A percentile compares a stretch with the other conserved stretches of the same genome.
Evolutionary conservation across 2,329 filamentous ascomycete species (phyloP).

Genomic region (Triangularia setosa): DNA sequence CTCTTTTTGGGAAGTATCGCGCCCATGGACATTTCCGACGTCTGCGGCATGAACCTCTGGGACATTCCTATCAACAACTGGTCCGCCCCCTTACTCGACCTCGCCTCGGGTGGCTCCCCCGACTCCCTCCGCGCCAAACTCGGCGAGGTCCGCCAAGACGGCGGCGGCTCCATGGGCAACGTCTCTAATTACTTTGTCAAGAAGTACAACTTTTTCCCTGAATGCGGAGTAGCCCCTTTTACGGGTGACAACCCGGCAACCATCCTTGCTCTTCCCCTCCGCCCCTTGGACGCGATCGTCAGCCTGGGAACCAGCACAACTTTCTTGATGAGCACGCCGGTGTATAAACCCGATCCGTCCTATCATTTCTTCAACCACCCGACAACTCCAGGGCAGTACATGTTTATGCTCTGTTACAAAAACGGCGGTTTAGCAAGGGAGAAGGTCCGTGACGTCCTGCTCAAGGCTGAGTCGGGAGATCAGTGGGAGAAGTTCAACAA

Average conservation of each 20-base stretch:
- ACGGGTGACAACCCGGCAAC: conserved; percentile 96
- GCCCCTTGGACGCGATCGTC: conserved; percentile 87
- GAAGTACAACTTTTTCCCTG: conserved; percentile 70
- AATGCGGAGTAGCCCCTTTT: conserved; percentile 77
- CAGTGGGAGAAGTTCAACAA: conserved; percentile 81
- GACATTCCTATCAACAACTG: conserved; percentile 73
- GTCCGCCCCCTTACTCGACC: conserved; percentile 69
- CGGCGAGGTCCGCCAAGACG: conserved; percentile 74
- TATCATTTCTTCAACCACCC: conserved; percentile 99
- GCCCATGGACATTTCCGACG: conserved; percentile 89
- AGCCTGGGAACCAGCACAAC: conserved; percentile 93
- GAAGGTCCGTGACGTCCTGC: conserved; percentile 77
- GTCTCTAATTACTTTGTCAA: conserved; percentile 70
- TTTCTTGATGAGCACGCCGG: conserved; percentile 94
- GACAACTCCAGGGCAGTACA: conserved; percentile 83
- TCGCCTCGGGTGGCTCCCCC: conserved; percentile 60
- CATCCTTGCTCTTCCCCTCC: conserved; percentile 83
- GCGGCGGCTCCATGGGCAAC: conserved; percentile 70
- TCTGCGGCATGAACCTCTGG: conserved; percentile 96
- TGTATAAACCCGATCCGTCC: conserved; percentile 81
- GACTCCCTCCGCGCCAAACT: conserved; percentile 69
- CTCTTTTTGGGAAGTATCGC: conserved; percentile 81
- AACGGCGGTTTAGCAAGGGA: conserved; percentile 94
- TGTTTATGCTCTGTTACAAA: conserved; percentile 99
- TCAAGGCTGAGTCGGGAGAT: conserved; percentile 44